Base-by-base conservation (phyloP, 306 rosid species). In the Glycyrrhiza uralensis region DNA sequence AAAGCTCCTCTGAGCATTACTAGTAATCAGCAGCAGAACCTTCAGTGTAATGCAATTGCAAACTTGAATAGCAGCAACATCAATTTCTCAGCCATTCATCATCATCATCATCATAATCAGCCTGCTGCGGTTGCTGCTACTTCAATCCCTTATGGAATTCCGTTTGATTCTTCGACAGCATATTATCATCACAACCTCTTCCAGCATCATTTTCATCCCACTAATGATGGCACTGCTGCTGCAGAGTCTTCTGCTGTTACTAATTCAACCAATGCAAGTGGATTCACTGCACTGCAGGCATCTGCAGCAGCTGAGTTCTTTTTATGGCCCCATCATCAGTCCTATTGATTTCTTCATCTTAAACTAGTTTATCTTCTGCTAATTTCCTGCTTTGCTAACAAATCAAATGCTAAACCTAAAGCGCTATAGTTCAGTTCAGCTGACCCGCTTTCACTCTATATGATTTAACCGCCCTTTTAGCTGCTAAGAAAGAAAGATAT, bases 311-410 rank as follows among this genome's bases (percentile, higher is more conserved):
- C 91, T 2, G 97, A 95, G 92, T 95, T 89, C 78, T 89, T 66
- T 13, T 66, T 88, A 6, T 95, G 99, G 97, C 97, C 97, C 72
- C 91, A 79, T 75, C 91, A 79, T 61, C 97, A 88, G 85, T 54
- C 87, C 4, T 87, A 85, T 62, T 89, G 81, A 86, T 71, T 58
- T 67, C 61, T 58, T 8, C 28, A 4, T 49, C 22, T n/a, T n/a
- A n/a, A 76, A 64, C 51, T 65, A 73, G 50, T 58, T 36, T 8
- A 22, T 51, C 78, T 64, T 60, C 18, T 14, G 26, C 71, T 49
- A 58, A 46, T 76, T 59, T 75, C 66, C 49, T 68, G 77, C 65
- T 55, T 70, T 42, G 81, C 86, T 81, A 86, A 81, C 87, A 78
- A 72, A 83, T 75, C 81, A 66, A 72, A 66, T 19, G 7, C 19